These are phyloP conservation scores for Tulasnella calospora DNA, from an alignment of 768 basidiomycete genomes.

Conservation along the genomic window DNA sequence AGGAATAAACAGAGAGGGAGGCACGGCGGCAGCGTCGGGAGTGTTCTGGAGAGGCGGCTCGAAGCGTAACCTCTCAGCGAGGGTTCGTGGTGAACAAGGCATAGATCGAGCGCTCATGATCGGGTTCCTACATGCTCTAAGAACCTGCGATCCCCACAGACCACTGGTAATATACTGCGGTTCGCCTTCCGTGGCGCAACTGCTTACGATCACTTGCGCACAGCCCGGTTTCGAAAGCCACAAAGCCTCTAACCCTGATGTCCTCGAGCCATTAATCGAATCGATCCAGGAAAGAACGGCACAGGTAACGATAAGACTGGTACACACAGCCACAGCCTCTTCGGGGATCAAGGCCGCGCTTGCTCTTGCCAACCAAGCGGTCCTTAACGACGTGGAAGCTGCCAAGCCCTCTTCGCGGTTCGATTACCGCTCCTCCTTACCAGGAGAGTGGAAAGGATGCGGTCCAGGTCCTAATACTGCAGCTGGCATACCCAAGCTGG, in stretches of 20 bases:
- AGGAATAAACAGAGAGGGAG: not conserved
- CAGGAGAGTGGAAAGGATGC: too few relatives aligned
- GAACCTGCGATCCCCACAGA: not conserved
- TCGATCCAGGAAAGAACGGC: not conserved
- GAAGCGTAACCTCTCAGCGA: not conserved
- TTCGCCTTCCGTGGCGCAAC: not conserved
- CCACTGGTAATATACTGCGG: not conserved
- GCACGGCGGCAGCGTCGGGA: not conserved
- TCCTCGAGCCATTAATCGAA: not conserved
- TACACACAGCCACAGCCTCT: too few relatives aligned
- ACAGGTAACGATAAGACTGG: not conserved
- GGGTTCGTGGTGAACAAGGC: not conserved
- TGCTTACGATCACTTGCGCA: not conserved
- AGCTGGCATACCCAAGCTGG: too few relatives aligned
- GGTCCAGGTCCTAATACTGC: too few relatives aligned
- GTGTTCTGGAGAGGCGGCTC: not conserved
- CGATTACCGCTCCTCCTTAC: too few relatives aligned
- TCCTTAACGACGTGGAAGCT: too few relatives aligned
- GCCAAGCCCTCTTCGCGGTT: too few relatives aligned
- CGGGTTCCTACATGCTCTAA: not conserved
- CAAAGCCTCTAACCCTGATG: not conserved
- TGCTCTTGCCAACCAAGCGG: too few relatives aligned
- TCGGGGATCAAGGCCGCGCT: too few relatives aligned
- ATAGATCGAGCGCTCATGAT: not conserved
- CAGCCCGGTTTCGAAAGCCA: not conserved